A percentile compares a stretch with the other conserved stretches of the same genome.
Conservation (phyloP, 768 basidiomycete genomes). For the Neoboletus subvelutipes region DNA sequence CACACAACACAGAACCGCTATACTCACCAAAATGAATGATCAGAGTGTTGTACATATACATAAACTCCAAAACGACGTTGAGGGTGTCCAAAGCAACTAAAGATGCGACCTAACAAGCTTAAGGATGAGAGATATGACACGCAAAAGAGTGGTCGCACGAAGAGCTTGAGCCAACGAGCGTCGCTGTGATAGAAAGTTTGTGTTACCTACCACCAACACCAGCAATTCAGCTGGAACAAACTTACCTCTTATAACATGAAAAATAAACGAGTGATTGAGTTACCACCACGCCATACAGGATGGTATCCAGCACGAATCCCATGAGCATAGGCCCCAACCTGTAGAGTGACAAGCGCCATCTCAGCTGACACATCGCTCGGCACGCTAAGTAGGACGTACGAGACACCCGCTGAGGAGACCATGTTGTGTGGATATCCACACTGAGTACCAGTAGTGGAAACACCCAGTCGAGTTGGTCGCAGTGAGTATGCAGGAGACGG, state of each 20-base stretch:
- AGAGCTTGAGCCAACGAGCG: conserved; percentile 22
- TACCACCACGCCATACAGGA: conserved; percentile 36
- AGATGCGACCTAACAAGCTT: conserved; percentile 15
- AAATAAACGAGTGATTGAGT: conserved; percentile 35
- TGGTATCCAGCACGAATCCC: conserved; percentile 35
- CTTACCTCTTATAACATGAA: conserved; percentile 28
- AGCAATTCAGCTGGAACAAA: background rate
- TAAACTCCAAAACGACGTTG: conserved; percentile 25
- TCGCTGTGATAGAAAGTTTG: conserved; percentile 13
- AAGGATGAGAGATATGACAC: background rate
- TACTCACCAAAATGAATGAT: conserved; percentile 27
- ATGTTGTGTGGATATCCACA: conserved; percentile 15
- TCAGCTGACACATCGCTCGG: background rate
- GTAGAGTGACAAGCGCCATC: background rate
- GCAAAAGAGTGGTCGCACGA: conserved; percentile 13
- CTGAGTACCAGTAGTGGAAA: conserved; percentile 1
- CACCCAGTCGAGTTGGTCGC: conserved; percentile 8
- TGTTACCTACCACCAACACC: background rate
- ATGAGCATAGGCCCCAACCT: conserved; percentile 38
- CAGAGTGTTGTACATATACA: conserved; percentile 27
- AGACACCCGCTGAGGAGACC: conserved; percentile 22
- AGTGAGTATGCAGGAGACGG: conserved; percentile 6
- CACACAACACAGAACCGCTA: background rate
- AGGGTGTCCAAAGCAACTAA: conserved; percentile 25
- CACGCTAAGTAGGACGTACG: conserved; percentile 14